Conservation (phyloP, 345 rosid species). For the Aquilaria sinensis region DNA sequence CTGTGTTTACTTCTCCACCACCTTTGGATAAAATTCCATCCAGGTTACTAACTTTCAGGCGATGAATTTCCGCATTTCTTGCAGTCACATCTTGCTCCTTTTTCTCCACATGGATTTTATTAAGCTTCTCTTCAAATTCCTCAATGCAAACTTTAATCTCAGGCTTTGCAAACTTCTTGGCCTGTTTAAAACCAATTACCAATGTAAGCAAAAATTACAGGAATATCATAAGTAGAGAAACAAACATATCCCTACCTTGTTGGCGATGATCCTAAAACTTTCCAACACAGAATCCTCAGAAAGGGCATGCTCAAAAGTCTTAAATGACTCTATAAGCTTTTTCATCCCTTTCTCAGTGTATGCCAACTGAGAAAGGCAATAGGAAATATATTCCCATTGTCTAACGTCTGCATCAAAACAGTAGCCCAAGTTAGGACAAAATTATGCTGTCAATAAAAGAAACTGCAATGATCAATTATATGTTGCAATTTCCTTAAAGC, state of each 20-base stretch:
- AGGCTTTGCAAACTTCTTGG: slow-evolving; percentile 93
- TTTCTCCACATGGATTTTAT: slow-evolving; percentile 78
- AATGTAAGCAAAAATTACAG: slow-evolving; percentile 9
- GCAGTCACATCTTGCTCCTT: slow-evolving; percentile 94
- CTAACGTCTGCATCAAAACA: slow-evolving; percentile 56
- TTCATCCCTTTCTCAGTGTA: slow-evolving; percentile 93
- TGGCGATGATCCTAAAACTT: slow-evolving; percentile 77
- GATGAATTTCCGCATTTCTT: slow-evolving; percentile 79
- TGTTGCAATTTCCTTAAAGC: too few species aligned
- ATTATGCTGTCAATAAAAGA: too few species aligned
- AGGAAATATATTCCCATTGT: slow-evolving; percentile 91
- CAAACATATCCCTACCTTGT: slow-evolving; percentile 47
- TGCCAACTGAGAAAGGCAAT: slow-evolving; percentile 86
- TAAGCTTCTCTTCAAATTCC: slow-evolving; percentile 94
- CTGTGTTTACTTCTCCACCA: slow-evolving; percentile 38
- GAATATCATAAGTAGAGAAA: slow-evolving; percentile 6
- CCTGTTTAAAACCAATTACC: slow-evolving; percentile 36
- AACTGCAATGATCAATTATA: too few species aligned
- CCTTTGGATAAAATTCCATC: slow-evolving; percentile 30
- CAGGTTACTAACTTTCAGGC: slow-evolving; percentile 44
- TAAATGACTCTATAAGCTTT: slow-evolving; percentile 84
- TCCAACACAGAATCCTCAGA: slow-evolving; percentile 81
- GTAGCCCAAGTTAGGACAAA: background rate
- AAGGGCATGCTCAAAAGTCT: slow-evolving; percentile 76
- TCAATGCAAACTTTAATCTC: slow-evolving; percentile 84